phyloP scores from a whole-genome alignment of 257 asterid genomes.

The Ocimum tenuiflorum region DNA sequence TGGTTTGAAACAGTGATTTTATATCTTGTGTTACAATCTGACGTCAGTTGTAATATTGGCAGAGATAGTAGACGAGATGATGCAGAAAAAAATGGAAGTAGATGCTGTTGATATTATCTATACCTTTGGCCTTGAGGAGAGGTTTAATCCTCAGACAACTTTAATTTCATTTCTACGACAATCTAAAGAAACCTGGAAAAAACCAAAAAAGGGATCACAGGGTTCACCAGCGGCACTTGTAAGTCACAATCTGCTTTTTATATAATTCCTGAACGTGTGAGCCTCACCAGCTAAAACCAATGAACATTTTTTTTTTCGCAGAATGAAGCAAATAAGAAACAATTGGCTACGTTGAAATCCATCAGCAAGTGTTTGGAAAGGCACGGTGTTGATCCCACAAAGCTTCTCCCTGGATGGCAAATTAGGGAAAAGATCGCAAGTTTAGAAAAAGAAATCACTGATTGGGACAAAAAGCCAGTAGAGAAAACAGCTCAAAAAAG shows the following conservation, averaged over 20 bases:
- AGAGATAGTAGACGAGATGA: slow-evolving; percentile 57
- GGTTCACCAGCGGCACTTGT: slow-evolving; percentile 44
- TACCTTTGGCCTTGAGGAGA: slow-evolving; percentile 62
- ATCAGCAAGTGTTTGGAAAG: slow-evolving; percentile 46
- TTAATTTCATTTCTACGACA: slow-evolving; percentile 52
- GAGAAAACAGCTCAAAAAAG: slow-evolving; percentile 41
- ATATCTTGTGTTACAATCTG: slow-evolving; percentile 3
- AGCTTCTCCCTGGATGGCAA: slow-evolving; percentile 75
- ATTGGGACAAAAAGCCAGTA: slow-evolving; percentile 25
- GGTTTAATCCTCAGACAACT: slow-evolving; percentile 41
- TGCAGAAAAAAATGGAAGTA: slow-evolving; percentile 56
- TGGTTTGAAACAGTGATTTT: not conserved
- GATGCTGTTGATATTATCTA: slow-evolving; percentile 62
- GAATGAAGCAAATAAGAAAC: slow-evolving; percentile 62
- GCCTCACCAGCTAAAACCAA: not conserved
- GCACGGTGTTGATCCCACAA: slow-evolving; percentile 50
- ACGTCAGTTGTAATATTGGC: slow-evolving; percentile 23
- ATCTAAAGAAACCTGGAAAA: slow-evolving; percentile 46
- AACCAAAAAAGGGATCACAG: slow-evolving; percentile 32
- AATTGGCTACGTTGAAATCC: slow-evolving; percentile 45
- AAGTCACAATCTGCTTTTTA: slow-evolving; percentile 5
- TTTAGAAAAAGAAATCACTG: slow-evolving; percentile 50
- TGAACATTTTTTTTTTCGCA: slow-evolving; percentile 29
- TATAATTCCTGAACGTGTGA: not conserved
- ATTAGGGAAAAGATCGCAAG: slow-evolving; percentile 40